Base-by-base conservation (phyloP, 208 protist genomes). In the Porcisia hertigi region DNA sequence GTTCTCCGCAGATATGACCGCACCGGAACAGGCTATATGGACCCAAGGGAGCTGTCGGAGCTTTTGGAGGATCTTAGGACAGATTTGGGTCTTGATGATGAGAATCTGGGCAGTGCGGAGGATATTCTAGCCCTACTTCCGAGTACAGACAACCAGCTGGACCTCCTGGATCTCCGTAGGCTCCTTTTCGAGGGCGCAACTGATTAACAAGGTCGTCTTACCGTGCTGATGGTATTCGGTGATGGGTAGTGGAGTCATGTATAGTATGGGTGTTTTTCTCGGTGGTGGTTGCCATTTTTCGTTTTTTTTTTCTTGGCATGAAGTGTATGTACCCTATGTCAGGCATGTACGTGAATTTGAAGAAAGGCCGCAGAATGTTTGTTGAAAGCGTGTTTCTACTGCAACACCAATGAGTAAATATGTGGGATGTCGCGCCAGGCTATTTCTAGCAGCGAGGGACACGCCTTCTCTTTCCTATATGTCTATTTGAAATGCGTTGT, bases 101-200 rank as follows among this genome's bases (percentile, higher is more conserved):
- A 86, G 7, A 85, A 97, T 41, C 69, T 87, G 23, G 82, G 86
- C 41, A 73, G 81, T 18, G 79, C 75, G 0, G 85, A 94, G 52
- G 88, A 93, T 41, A 74, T 95, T 70, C 63, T 90, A 43, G 67
- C 70, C 3, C 60, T 87, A 5, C 80, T 96, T 45, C 67, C 64
- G 0, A 54, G 53, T 20, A 11, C 45, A 7, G 82, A 84, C 55
- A 89, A 88, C 14, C 76, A 79, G 65, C 73, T 97, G 14, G 89
- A 94, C 73, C 71, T 97, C 4, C 66, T 89, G 30, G 93, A 93
- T 69, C 77, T 97, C 34, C 88, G 90, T 20, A 84, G 89, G 34
- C 53, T 93, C 3, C 83, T 97, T 39, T 95, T 94, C 64, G 82
- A 92, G 34, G 67, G 75, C 47, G 8, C 60, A 9, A 53, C 63